Conservation (phyloP, 768 basidiomycete species). For the Tricholoma bakamatsutake region DNA sequence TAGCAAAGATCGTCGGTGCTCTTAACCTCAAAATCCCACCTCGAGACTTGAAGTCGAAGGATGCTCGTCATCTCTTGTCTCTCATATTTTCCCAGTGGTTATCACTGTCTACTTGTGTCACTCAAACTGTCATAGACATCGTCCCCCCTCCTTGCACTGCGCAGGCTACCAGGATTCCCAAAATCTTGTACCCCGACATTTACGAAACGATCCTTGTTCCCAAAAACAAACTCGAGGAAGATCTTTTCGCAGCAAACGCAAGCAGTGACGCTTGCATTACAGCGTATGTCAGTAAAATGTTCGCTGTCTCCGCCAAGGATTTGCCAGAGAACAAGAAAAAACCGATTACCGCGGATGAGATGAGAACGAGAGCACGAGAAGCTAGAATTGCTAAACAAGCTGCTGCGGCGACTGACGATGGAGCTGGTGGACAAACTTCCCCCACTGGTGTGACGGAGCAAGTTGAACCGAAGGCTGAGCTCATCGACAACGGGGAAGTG, state of each 20-base stretch:
- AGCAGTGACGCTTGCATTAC: conserved; percentile 53
- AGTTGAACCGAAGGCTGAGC: conserved; percentile 11
- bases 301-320: conserved; percentile 75
- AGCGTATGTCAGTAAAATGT: conserved; percentile 98
- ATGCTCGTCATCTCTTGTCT: conserved; percentile 75
- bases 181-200: conserved; percentile 83
- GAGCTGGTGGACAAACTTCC: conserved; percentile 1
- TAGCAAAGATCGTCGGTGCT: conserved; percentile 79
- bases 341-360: conserved; percentile 75
- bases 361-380: conserved; percentile 60
- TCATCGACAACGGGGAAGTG: conserved; percentile 46
- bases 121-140: conserved; percentile 88
- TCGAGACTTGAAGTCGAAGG: conserved; percentile 89
- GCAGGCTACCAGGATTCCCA: conserved; percentile 79
- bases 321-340: conserved; percentile 84
- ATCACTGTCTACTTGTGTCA: conserved; percentile 86
- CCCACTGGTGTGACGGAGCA: conserved; percentile 7
- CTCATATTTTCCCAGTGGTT: conserved; percentile 95
- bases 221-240: conserved; percentile 76
- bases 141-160: conserved; percentile 85
- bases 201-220: conserved; percentile 55
- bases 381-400: conserved; percentile 34
- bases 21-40: conserved; percentile 79
- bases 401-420: conserved; percentile 11
- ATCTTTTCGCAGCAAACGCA: conserved; percentile 70